A percentile compares a stretch with the other conserved stretches of the same genome.
Evolutionary conservation across 345 rosid genomes (phyloP).

Genomic region (Rubroshorea leprosula): DNA sequence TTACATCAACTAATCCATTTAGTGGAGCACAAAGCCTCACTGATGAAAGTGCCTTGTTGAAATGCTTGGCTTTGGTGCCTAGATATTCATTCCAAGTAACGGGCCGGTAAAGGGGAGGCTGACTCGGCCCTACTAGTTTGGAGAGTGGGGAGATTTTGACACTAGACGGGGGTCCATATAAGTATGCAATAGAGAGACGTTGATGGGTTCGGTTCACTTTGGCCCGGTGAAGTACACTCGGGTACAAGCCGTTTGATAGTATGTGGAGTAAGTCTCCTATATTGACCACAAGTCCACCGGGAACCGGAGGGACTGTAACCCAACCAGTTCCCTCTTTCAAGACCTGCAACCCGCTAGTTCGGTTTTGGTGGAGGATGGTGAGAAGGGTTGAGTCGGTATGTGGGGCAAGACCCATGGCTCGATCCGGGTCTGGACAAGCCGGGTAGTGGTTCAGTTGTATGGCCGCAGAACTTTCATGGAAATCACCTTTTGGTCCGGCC

Average conservation of each 20-base stretch:
- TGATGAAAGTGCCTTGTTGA: constrained; percentile 40
- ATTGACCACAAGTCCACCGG: constrained; percentile 57
- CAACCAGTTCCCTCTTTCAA: constrained; percentile 56
- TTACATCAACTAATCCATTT: too few species aligned
- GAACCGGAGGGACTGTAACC: constrained; percentile 61
- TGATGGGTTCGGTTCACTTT: constrained; percentile 50
- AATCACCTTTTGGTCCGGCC: constrained; percentile 48
- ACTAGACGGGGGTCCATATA: constrained; percentile 67
- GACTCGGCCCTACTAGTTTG: constrained; percentile 44
- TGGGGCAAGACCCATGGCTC: constrained; percentile 88
- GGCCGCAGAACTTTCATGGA: constrained; percentile 39
- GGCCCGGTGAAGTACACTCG: constrained; percentile 77
- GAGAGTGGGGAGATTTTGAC: constrained; percentile 51
- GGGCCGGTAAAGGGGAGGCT: constrained; percentile 65
- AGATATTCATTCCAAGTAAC: constrained; percentile 85
- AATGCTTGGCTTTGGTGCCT: constrained; percentile 62
- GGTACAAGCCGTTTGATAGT: constrained; percentile 67
- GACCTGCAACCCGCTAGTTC: constrained; percentile 67
- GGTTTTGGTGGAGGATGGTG: constrained; percentile 71
- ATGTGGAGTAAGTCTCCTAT: constrained; percentile 86
- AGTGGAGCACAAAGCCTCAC: constrained; percentile 33
- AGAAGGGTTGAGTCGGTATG: constrained; percentile 85
- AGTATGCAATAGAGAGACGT: constrained; percentile 58
- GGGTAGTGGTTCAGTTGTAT: constrained; percentile 79
- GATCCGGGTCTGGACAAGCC: constrained; percentile 79